Evolutionary conservation across 1,284 basidiomycete species (phyloP), one percentile per base, ranked within the genome.

Genomic region (Apiotrichum sp.): DNA sequence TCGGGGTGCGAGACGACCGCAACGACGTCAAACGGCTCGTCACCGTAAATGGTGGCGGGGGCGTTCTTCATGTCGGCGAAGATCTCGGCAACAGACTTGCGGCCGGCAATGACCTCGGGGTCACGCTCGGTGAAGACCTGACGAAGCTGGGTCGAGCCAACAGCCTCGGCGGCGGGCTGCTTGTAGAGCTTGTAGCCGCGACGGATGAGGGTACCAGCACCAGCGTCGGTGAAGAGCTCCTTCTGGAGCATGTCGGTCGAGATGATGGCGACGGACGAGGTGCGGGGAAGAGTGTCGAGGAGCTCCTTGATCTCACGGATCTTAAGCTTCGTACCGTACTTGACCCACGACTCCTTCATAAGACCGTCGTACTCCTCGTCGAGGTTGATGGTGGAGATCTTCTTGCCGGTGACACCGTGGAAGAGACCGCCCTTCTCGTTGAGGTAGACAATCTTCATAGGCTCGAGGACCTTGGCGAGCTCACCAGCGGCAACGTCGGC

Each of bases 271-370:
- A 98, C 95, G 45, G 93, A 97, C 22, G 95, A 97, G 3, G 96
- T 89, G 64, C 96, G 92, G 35, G 96, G 95, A 58, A 98, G 89
- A 78, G 96, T 89, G 76, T 98, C 96, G 54, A 99, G 85, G 47
- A 99, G 85, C 74, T 98, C 95, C 79, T 99, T 99, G 83, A 98
- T 98, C 78, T 98, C 95, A 65, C 95, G 88, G 52, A 99, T 83
- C 80, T 98, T 98, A 78, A 99, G 89, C 79, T 99, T 99, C 66
- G 96, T 98, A 63, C 95, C 95, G 73, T 86, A 98, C 78, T 97
- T 97, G 78, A 99, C 95, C 95, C 96, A 99, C n/a, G 93, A 84
- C 79, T 98, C 87, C 74, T 93, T 96, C 93, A 98, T 92, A 58
- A 99, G 84, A 42, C 83, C 83, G 65, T 96, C 90, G 78, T 97